Conservation (phyloP, 352 stramenopile species). For the Globisporangium camurandrum region DNA sequence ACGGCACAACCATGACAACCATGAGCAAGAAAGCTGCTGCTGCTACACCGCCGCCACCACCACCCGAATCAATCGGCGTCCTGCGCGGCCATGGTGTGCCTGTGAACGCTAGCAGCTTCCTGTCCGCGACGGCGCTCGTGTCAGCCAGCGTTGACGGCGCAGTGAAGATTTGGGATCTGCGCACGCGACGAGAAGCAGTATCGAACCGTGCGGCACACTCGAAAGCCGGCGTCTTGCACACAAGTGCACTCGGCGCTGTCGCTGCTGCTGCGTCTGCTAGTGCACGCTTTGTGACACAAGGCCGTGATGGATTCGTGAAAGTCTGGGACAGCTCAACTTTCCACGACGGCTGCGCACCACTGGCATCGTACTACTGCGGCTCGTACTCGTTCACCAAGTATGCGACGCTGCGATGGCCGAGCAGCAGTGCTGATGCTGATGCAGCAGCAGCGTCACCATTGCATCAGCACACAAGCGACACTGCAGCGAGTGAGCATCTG, state of each 20-base stretch:
- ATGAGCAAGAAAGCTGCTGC: too few species aligned
- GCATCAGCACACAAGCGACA: background rate
- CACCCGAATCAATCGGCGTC: conserved; percentile 45
- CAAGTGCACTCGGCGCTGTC: conserved; percentile 4
- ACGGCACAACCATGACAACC: too few species aligned
- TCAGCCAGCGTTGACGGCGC: conserved; percentile 55
- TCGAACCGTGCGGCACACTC: conserved; percentile 38
- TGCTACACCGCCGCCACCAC: too few species aligned
- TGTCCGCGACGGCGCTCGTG: conserved; percentile 24
- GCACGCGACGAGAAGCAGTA: conserved; percentile 38
- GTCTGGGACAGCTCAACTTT: conserved; percentile 47
- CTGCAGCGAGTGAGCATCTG: conserved; percentile 14
- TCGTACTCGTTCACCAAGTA: conserved; percentile 67
- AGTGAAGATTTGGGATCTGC: conserved; percentile 72
- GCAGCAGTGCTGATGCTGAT: too few species aligned
- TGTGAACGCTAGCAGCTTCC: conserved; percentile 55
- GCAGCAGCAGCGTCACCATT: background rate
- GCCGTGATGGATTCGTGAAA: conserved; percentile 61
- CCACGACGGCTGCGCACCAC: conserved; percentile 11
- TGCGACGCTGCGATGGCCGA: conserved; percentile 33
- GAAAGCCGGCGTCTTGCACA: conserved; percentile 69
- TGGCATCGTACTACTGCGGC: conserved; percentile 40
- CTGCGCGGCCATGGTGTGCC: conserved; percentile 57
- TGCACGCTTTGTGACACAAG: conserved; percentile 52
- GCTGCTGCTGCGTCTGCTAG: conserved; percentile 3